Base-by-base conservation (phyloP, 1,284 basidiomycete species). In the Phellopilus nigrolimitatus region DNA sequence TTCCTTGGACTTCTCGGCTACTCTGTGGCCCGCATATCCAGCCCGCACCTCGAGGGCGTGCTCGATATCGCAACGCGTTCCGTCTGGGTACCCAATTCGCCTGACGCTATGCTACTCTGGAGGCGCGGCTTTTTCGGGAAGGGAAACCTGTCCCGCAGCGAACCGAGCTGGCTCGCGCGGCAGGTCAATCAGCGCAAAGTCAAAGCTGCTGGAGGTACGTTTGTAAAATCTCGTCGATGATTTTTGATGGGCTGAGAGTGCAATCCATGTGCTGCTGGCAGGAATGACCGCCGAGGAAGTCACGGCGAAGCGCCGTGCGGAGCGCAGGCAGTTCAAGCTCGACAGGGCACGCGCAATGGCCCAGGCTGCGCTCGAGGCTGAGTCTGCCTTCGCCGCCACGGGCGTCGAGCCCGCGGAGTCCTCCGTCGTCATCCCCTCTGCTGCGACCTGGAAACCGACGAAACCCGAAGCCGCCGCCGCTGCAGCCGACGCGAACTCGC, bases 41-140 rank as follows among this genome's bases (percentile, higher is more conserved):
- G 79, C 55, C 80, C 84, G 2, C 75, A 80, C 49, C 81, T 80
- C 58, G 74, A 79, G 62, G 91, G 88, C 3, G 61, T 81, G 3
- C 84, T 88, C 55, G 93, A 95, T 62, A 64, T 75, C 1, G 62
- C 75, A 1, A 91, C 91, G 13, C 79, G 79, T 27, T 88, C 86
- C 0, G 87, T 95, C 7, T 95, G 91, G 89, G 75, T 95, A 1
- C 69, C 74, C 0, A 76, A 84, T 53, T 64, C 71, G 21, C 71
- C 68, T 19, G 80, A 91, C 62, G 79, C 81, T 31, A 72, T 73
- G 58, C 68, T 85, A 1, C 74, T 99, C 22, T 99, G 97, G 90
- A 74, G 80, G 39, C 73, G 88, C 53, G 95, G 97, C 0, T 98
- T 98, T 72, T 99, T 98, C 66, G 95, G 97, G 17, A 99, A 99